Evolutionary conservation across 257 asterid genomes (phyloP).

Genomic region (Fraxinus americana): DNA sequence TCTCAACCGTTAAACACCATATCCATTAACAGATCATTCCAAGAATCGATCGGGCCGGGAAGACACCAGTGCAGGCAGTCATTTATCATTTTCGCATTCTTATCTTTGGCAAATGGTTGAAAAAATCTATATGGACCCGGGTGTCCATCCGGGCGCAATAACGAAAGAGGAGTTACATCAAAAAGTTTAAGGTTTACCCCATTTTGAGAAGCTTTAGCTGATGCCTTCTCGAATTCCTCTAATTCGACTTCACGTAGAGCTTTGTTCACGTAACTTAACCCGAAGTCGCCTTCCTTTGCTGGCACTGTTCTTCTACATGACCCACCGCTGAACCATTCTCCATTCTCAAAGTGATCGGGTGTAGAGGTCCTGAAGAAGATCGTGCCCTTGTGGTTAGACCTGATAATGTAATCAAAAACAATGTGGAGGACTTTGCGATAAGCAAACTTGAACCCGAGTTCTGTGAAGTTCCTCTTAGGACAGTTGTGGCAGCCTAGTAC

Average conservation of each 20-base stretch:
- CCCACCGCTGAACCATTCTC: constrained; percentile 72
- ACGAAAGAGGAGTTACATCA: constrained; percentile 56
- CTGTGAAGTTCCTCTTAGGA: constrained; percentile 57
- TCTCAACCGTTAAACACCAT: constrained; percentile 53
- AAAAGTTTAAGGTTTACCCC: constrained; percentile 62
- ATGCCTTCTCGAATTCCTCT: constrained; percentile 49
- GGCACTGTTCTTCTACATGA: constrained; percentile 58
- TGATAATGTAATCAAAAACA: constrained; percentile 45
- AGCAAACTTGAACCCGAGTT: constrained; percentile 59
- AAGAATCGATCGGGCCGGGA: constrained; percentile 87
- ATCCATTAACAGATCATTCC: constrained; percentile 81
- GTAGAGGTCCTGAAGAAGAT: constrained; percentile 60
- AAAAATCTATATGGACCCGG: constrained; percentile 73
- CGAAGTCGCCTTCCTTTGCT: constrained; percentile 55
- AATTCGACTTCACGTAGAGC: constrained; percentile 52
- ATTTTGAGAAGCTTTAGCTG: constrained; percentile 40
- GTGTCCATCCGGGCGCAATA: constrained; percentile 84
- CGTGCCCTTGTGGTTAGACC: constrained; percentile 58
- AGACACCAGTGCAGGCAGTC: constrained; percentile 94
- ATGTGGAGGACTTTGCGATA: constrained; percentile 55
- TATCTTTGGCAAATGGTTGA: constrained; percentile 54
- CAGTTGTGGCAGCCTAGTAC: constrained; percentile 69
- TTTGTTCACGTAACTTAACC: constrained; percentile 38
- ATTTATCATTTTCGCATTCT: constrained; percentile 40
- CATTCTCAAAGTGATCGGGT: constrained; percentile 76